Evolutionary conservation across 768 basidiomycete species (phyloP).

Genomic region (Candolleomyces efflorescens): DNA sequence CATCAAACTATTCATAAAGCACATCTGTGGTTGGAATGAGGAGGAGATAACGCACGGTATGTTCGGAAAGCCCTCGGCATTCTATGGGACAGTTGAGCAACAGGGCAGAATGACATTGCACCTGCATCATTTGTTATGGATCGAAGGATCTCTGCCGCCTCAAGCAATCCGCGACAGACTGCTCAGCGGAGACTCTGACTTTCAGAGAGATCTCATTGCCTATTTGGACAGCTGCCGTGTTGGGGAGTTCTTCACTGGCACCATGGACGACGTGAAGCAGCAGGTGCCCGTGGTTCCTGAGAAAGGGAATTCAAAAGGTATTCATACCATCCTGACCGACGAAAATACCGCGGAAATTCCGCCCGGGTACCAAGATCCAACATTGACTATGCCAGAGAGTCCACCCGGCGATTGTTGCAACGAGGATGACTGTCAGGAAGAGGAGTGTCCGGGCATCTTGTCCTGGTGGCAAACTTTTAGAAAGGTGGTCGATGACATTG

Average conservation of each 20-base stretch:
- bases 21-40: conserved; percentile 20
- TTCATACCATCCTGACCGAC: neutral
- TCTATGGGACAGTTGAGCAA: conserved; percentile 10
- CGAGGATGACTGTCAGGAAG: no score
- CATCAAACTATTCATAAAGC: neutral
- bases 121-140: conserved; percentile 1
- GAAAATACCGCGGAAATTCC: no score
- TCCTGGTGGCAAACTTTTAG: no score
- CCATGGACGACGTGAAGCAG: conserved; percentile 8
- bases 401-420: neutral
- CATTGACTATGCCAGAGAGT: neutral
- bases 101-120: conserved; percentile 7
- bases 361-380: neutral
- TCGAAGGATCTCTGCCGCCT: neutral
- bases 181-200: neutral
- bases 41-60: conserved; percentile 7
- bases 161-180: neutral
- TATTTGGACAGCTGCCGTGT: conserved; percentile 20
- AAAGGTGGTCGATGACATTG: conserved; percentile 8
- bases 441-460: no score
- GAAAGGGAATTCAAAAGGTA: neutral
- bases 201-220: neutral
- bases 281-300: no score
- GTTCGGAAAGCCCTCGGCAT: conserved; percentile 5
- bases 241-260: conserved; percentile 26